phyloP scores from a whole-genome alignment of 371 early-diverging fungal genomes.

The Mucor piriformis region DNA sequence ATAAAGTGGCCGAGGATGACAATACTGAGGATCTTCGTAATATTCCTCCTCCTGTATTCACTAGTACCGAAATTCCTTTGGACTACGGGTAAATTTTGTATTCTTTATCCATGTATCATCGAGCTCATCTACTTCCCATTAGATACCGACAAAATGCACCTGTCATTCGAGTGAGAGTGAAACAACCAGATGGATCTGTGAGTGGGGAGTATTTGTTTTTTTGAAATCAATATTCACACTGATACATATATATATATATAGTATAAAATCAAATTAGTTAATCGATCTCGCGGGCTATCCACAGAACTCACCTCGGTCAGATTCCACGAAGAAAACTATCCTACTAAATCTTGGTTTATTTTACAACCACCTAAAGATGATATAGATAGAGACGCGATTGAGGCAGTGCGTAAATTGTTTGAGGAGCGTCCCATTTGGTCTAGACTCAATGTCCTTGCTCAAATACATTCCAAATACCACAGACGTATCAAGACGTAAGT shows the following conservation, averaged over 20 bases:
- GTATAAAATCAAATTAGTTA: conserved; percentile 37
- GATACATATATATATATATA: not conserved
- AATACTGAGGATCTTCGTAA: conserved; percentile 18
- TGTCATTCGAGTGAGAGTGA: conserved; percentile 48
- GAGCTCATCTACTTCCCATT: not conserved
- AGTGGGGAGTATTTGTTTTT: not conserved
- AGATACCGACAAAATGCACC: conserved; percentile 56
- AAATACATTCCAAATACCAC: conserved; percentile 24
- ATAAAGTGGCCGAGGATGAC: conserved; percentile 34
- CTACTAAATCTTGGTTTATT: conserved; percentile 15
- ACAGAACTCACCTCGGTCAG: conserved; percentile 2
- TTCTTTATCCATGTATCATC: not conserved
- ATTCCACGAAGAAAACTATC: conserved; percentile 23
- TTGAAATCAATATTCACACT: not conserved
- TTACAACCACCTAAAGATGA: not conserved
- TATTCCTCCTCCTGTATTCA: conserved; percentile 63
- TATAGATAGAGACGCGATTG: not conserved
- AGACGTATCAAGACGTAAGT: conserved; percentile 25
- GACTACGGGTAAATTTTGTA: conserved; percentile 48
- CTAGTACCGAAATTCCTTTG: conserved; percentile 40
- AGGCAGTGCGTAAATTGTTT: conserved; percentile 35
- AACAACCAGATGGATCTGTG: conserved; percentile 53
- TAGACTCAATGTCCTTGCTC: conserved; percentile 41
- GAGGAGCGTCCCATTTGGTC: conserved; percentile 62
- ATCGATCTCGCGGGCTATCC: not conserved